Evolutionary conservation across 2,329 filamentous ascomycete genomes (phyloP).

Genomic region (Trichoderma sp.): DNA sequence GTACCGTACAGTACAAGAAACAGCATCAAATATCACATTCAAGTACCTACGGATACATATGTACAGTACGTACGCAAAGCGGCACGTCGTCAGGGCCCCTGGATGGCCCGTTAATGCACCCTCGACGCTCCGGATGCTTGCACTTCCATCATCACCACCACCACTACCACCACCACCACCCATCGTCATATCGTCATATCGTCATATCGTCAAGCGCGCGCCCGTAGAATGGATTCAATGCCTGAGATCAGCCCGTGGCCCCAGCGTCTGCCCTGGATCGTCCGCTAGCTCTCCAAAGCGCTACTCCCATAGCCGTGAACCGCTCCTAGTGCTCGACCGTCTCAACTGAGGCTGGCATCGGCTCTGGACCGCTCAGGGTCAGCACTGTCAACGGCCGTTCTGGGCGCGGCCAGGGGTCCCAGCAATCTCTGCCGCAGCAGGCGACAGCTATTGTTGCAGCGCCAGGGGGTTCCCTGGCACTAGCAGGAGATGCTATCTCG

Average conservation of each 20-base stretch:
- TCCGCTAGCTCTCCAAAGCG: constrained; percentile 17
- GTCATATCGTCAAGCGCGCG: not conserved
- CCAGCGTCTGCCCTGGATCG: constrained; percentile 18
- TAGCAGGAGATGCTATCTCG: constrained; percentile 1
- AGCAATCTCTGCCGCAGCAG: constrained; percentile 18
- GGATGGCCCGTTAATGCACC: not conserved
- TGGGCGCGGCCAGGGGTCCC: constrained; percentile 10
- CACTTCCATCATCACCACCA: not conserved
- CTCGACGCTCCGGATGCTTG: not conserved
- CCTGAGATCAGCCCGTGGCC: constrained; percentile 11
- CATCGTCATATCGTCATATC: not conserved
- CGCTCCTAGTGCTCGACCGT: constrained; percentile 5
- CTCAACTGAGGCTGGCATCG: constrained; percentile 13
- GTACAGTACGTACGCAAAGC: no score
- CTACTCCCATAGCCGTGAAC: constrained; percentile 12
- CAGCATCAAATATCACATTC: not conserved
- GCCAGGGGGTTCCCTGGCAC: not conserved
- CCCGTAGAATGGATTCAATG: not conserved
- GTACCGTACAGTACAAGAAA: not conserved
- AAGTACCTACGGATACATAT: no score
- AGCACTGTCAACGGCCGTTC: constrained; percentile 11
- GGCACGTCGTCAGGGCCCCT: not conserved
- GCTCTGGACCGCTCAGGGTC: constrained; percentile 5
- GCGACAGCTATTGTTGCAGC: constrained; percentile 1
- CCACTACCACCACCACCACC: not conserved